Evolutionary conservation across 768 basidiomycete species (phyloP).

Genomic region (Kwoniella pini): DNA sequence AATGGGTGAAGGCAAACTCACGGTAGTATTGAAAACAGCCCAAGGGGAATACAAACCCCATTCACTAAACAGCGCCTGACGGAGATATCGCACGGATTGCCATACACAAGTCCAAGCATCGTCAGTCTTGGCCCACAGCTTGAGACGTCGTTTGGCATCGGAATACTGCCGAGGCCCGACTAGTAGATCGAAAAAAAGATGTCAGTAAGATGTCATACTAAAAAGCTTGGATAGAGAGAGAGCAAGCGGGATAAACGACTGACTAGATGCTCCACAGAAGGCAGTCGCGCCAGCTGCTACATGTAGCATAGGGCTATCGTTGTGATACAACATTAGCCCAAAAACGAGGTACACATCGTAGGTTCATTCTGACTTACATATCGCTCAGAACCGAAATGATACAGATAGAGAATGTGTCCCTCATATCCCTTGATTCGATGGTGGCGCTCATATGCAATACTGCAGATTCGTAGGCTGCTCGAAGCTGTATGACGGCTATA

Average conservation of each 20-base stretch:
- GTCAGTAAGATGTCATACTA: background rate
- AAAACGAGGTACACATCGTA: background rate
- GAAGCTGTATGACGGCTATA: constrained; percentile 42
- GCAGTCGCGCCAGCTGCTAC: constrained; percentile 34
- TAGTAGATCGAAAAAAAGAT: background rate
- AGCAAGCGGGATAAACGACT: background rate
- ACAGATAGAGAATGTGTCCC: constrained; percentile 41
- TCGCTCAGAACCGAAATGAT: constrained; percentile 41
- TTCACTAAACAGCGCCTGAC: constrained; percentile 31
- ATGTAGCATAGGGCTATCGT: constrained; percentile 41
- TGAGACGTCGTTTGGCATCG: constrained; percentile 38
- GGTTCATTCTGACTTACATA: constrained; percentile 32
- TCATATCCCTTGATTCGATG: constrained; percentile 31
- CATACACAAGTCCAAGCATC: constrained; percentile 47
- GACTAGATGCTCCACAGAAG: constrained; percentile 35
- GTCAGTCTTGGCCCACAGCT: constrained; percentile 43
- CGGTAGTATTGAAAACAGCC: constrained; percentile 37
- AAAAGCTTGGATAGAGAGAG: background rate
- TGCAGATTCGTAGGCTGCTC: constrained; percentile 35
- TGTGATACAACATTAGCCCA: background rate
- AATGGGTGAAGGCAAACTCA: constrained; percentile 14
- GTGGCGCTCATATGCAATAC: constrained; percentile 21
- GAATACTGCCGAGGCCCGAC: constrained; percentile 33
- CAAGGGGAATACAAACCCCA: constrained; percentile 42
- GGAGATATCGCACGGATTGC: constrained; percentile 42